Evolutionary conservation across 208 protist species (phyloP).

Genomic region (Trypanosoma mega): DNA sequence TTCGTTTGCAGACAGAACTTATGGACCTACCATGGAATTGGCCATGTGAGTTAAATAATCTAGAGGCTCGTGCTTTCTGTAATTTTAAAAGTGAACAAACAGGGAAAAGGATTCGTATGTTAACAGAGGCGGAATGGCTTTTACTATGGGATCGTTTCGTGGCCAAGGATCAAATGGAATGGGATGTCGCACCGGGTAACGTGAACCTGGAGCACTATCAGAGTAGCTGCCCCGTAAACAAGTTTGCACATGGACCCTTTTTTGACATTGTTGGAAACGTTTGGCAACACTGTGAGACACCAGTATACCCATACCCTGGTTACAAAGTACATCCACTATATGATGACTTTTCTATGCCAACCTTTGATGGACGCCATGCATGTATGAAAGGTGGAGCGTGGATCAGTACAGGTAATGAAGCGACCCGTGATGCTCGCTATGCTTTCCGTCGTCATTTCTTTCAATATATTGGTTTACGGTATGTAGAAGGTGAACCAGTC

Average conservation of each 20-base stretch:
- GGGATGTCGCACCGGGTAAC: constrained; percentile 80
- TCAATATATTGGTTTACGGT: constrained; percentile 93
- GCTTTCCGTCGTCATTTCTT: constrained; percentile 96
- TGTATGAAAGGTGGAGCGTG: constrained; percentile 96
- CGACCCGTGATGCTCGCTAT: constrained; percentile 90
- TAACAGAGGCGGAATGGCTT: constrained; percentile 90
- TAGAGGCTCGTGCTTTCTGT: constrained; percentile 95
- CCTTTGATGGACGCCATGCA: constrained; percentile 93
- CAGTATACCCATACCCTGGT: constrained; percentile 86
- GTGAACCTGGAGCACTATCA: constrained; percentile 87
- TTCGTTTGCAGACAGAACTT: constrained; percentile 90
- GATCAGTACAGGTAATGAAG: constrained; percentile 94
- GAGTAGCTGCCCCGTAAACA: constrained; percentile 82
- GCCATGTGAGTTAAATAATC: constrained; percentile 95
- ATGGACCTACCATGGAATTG: constrained; percentile 95
- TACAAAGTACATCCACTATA: constrained; percentile 95
- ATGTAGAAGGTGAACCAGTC: constrained; percentile 76
- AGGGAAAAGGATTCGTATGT: constrained; percentile 81
- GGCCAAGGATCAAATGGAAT: constrained; percentile 72
- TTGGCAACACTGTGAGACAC: constrained; percentile 94
- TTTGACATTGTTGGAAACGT: constrained; percentile 96
- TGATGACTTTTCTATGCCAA: constrained; percentile 96
- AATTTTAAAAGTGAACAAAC: constrained; percentile 87
- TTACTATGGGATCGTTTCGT: constrained; percentile 84
- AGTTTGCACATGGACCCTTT: constrained; percentile 76